These are phyloP conservation scores for Globisporangium spiculum DNA, from an alignment of 352 stramenopile species.

Conservation along the genomic window DNA sequence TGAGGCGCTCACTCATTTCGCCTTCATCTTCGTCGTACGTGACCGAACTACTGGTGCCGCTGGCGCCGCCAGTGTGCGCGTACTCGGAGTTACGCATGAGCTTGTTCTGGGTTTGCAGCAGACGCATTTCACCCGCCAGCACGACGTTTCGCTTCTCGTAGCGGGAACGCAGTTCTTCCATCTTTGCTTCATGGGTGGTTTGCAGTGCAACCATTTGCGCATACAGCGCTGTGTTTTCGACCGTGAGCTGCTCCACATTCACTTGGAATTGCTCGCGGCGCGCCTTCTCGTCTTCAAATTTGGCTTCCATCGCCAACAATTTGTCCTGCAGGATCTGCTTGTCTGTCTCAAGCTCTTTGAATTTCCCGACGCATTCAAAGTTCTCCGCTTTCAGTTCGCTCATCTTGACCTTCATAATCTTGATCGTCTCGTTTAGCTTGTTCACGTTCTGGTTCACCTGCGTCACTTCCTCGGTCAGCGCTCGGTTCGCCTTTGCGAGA, in stretches of 20 bases:
- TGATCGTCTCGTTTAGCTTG: conserved; percentile 67
- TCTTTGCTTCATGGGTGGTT: conserved; percentile 77
- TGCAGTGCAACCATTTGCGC: conserved; percentile 85
- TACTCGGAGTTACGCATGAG: conserved; percentile 56
- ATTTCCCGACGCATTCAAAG: conserved; percentile 43
- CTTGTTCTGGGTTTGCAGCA: conserved; percentile 73
- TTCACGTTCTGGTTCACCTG: conserved; percentile 58
- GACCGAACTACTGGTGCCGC: conserved; percentile 9
- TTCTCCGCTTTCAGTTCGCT: conserved; percentile 56
- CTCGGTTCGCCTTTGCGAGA: conserved; percentile 75
- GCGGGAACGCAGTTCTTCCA: conserved; percentile 65
- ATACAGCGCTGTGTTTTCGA: conserved; percentile 85
- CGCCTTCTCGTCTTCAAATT: conserved; percentile 79
- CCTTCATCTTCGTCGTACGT: conserved; percentile 35
- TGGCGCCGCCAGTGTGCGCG: conserved; percentile 7
- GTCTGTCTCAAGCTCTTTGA: conserved; percentile 70
- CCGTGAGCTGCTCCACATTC: conserved; percentile 80
- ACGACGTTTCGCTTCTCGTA: conserved; percentile 77
- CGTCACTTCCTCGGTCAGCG: conserved; percentile 66
- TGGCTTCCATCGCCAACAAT: conserved; percentile 55
- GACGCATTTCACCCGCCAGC: conserved; percentile 68
- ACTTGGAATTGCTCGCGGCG: conserved; percentile 85
- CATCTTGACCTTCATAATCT: conserved; percentile 51
- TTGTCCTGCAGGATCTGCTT: conserved; percentile 74
- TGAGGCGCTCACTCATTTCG: conserved; percentile 46